phyloP scores from a whole-genome alignment of 2,329 filamentous ascomycete genomes.

The Claviceps sorghi region DNA sequence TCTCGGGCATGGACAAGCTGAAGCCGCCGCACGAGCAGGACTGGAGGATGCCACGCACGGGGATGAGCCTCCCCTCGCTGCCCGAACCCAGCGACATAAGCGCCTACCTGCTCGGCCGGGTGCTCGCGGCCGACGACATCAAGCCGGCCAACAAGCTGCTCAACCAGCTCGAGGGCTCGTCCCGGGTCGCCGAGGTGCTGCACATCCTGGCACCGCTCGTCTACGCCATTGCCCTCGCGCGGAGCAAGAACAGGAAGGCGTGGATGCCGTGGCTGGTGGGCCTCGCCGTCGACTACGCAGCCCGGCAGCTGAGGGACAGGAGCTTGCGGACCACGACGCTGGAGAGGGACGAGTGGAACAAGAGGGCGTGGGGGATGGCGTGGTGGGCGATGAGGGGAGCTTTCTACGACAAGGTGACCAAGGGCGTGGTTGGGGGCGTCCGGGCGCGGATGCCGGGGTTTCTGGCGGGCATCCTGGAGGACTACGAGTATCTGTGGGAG shows the following conservation, averaged over 20 bases:
- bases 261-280: slow-evolving; percentile 92
- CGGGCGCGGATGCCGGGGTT: slow-evolving; percentile 66
- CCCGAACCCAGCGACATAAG: slow-evolving; percentile 73
- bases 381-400: slow-evolving; percentile 98
- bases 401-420: slow-evolving; percentile 86
- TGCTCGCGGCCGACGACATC: slow-evolving; percentile 91
- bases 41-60: slow-evolving; percentile 93
- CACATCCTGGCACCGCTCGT: slow-evolving; percentile 81
- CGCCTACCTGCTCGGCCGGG: slow-evolving; percentile 73
- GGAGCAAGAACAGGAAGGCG: slow-evolving; percentile 55
- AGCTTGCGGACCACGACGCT: slow-evolving; percentile 71
- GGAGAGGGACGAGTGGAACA: slow-evolving; percentile 78
- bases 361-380: slow-evolving; percentile 75
- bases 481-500: slow-evolving; percentile 97
- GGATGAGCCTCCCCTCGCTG: slow-evolving; percentile 67
- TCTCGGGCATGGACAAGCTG: slow-evolving; percentile 5
- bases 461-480: slow-evolving; percentile 73
- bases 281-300: slow-evolving; percentile 70
- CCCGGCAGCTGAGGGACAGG: slow-evolving; percentile 64
- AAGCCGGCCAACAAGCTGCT: slow-evolving; percentile 78
- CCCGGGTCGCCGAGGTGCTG: slow-evolving; percentile 71
- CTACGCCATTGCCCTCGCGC: slow-evolving; percentile 71
- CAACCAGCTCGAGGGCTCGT: slow-evolving; percentile 61
- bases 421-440: slow-evolving; percentile 56
- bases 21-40: slow-evolving; percentile 35